Base-by-base conservation (phyloP, 768 basidiomycete species). In the Suillus subalutaceus region DNA sequence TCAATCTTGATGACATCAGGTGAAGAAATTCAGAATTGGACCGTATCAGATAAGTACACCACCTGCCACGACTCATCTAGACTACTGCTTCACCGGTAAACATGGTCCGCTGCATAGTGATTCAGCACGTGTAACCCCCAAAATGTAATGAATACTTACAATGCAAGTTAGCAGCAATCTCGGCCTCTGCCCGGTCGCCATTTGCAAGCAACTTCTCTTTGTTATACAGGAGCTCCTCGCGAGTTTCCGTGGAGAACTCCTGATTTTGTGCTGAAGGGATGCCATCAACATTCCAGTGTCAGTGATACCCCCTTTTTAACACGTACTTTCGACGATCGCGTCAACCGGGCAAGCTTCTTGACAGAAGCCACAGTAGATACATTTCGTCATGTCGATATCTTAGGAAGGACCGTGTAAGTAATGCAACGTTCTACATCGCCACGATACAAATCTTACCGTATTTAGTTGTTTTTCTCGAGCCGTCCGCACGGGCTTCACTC, bases 361-460 rank as follows among this genome's bases (percentile, higher is more conserved):
- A 79, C 97, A 99, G 85, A 98, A 99, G 63, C 97, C 97, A 79
- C 97, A 99, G 84, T 99, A 99, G 74, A 99, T 99, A 81, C 97
- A 99, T 85, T 96, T 99, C 66, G 97, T 99, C 97, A 99, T 99
- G 78, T 99, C 97, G 73, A 99, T 96, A 80, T 99, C 94, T 96
- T 70, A 37, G 62, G 62, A 57, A 50, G 13, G 52, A 72, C 65
- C 44, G 41, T 62, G 44, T 46, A 32, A 64, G 52, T 23, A 12
- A 6, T 35, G 12, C 63, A 60, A 66, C 66, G 62, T 52, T 50
- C 66, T 60, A 65, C 58, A 66, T 26, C 38, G 63, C 35, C 15
- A 65, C 52, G 65, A 66, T 32, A 46, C 46, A 63, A 32, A 26
- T 75, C 86, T 63, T 63, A 92, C 95, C 97, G 73, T 99, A 99